A percentile compares a stretch with the other conserved stretches of the same genome.
Evolutionary conservation across 2,329 filamentous ascomycete species (phyloP).

Genomic region (Cordyceps tenuipes): DNA sequence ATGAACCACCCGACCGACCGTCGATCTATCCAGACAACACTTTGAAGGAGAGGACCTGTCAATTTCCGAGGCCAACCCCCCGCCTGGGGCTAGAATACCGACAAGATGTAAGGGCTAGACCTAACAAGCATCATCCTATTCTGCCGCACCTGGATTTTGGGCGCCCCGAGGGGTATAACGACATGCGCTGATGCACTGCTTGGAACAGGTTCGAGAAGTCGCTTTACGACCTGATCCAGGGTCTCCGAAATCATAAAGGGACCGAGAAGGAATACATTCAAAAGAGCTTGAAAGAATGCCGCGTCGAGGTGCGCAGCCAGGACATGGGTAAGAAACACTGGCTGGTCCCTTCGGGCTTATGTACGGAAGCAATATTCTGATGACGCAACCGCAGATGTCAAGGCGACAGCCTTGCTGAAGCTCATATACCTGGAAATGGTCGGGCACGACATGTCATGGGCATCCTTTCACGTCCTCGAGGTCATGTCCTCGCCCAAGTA

Average conservation of each 20-base stretch:
- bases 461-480: slow-evolving; percentile 94
- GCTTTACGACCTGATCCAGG: slow-evolving; percentile 95
- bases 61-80: not conserved
- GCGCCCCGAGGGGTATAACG: not conserved
- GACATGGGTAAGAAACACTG: slow-evolving; percentile 67
- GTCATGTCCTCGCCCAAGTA: slow-evolving; percentile 98
- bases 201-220: slow-evolving; percentile 90
- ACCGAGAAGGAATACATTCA: slow-evolving; percentile 93
- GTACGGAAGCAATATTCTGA: not conserved
- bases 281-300: slow-evolving; percentile 89
- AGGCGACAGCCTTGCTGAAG: slow-evolving; percentile 92
- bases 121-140: not conserved
- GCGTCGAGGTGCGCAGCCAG: slow-evolving; percentile 80
- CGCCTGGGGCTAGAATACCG: not conserved
- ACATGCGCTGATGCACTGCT: not conserved
- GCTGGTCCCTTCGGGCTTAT: not conserved
- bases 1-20: not conserved
- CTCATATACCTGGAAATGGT: slow-evolving; percentile 98
- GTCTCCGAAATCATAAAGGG: slow-evolving; percentile 90
- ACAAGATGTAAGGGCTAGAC: slow-evolving; percentile 1
- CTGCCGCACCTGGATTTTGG: not conserved
- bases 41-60: not conserved
- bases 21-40: not conserved
- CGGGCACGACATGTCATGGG: slow-evolving; percentile 99
- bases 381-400: slow-evolving; percentile 58